Conservation (phyloP, 2,329 filamentous ascomycete species). For the Lomentospora prolificans region DNA sequence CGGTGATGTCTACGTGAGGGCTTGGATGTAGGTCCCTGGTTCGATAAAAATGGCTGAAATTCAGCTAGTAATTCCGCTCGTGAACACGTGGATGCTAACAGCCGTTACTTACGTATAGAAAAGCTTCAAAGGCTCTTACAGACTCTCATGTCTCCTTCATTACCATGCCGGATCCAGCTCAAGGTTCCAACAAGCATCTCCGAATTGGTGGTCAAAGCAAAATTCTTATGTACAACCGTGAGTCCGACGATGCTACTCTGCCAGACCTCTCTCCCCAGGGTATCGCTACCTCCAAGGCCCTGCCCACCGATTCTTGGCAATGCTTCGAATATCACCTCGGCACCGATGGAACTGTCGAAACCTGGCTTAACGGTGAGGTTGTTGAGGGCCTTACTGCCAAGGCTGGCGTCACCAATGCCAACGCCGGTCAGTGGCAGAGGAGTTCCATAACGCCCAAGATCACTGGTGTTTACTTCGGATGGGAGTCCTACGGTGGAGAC, state of each 20-base stretch:
- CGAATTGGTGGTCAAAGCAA: conserved; percentile 51
- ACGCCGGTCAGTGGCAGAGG: conserved; percentile 43
- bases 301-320: conserved; percentile 41
- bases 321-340: conserved; percentile 54
- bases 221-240: conserved; percentile 56
- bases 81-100: too few relatives aligned
- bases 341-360: conserved; percentile 48
- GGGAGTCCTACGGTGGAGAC: conserved; percentile 53
- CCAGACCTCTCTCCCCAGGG: conserved; percentile 51
- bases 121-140: conserved; percentile 46
- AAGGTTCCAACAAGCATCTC: conserved; percentile 47
- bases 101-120: too few relatives aligned
- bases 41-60: too few relatives aligned
- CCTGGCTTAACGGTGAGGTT: conserved; percentile 45
- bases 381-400: conserved; percentile 41
- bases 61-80: too few relatives aligned
- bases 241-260: conserved; percentile 51
- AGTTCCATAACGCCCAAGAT: conserved; percentile 40
- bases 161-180: conserved; percentile 50
- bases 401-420: conserved; percentile 36
- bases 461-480: conserved; percentile 49
- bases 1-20: conserved; percentile 47
- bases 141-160: conserved; percentile 53
- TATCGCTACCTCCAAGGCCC: conserved; percentile 40
- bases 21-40: conserved; percentile 39